phyloP scores from a whole-genome alignment of 78 protist species.

The Monosiga brevicollis region DNA sequence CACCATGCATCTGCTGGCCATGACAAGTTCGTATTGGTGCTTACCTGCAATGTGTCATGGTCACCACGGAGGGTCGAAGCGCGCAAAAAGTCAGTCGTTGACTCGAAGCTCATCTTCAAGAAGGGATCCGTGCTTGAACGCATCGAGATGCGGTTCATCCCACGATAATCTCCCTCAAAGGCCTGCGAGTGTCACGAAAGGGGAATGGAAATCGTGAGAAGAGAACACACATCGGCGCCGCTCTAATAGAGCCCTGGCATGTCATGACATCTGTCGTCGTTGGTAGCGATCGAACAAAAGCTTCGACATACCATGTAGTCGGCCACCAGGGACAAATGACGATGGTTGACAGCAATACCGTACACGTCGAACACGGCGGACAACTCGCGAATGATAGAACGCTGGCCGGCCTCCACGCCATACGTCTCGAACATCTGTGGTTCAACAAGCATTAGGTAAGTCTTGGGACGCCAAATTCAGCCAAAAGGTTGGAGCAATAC shows the following conservation, averaged over 20 bases:
- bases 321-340: constrained; percentile 89
- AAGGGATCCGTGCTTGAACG: constrained; percentile 38
- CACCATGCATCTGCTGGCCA: neutral
- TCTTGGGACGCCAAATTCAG: too few species aligned
- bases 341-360: constrained; percentile 89
- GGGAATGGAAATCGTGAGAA: neutral
- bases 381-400: constrained; percentile 68
- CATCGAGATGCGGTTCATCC: constrained; percentile 62
- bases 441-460: neutral
- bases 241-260: neutral
- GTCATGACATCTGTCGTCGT: too few species aligned
- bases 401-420: constrained; percentile 78
- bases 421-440: neutral
- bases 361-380: constrained; percentile 80
- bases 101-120: constrained; percentile 70
- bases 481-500: too few species aligned
- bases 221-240: neutral
- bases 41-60: too few species aligned
- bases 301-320: constrained; percentile 71
- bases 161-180: constrained; percentile 45
- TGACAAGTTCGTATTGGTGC: neutral
- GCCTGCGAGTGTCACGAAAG: constrained; percentile 2
- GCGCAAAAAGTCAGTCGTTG: constrained; percentile 50
- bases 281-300: too few species aligned
- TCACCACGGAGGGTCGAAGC: constrained; percentile 17